Evolutionary conservation across 176 grass and related monocot species (phyloP).

Genomic region (Poa annua): DNA sequence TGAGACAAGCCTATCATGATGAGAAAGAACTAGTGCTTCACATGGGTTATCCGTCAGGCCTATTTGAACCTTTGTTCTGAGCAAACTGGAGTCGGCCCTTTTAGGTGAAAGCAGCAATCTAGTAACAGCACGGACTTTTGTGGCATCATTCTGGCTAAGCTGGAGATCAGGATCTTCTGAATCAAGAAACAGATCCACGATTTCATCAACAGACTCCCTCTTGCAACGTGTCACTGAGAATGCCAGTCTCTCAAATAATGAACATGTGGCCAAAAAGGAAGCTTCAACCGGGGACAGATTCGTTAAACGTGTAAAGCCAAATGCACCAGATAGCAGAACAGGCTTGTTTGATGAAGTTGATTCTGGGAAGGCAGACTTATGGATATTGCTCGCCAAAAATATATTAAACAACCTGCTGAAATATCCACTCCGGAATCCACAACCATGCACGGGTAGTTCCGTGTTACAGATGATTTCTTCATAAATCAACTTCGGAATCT

Average conservation of each 20-base stretch:
- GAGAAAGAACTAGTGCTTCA: slow-evolving; percentile 74
- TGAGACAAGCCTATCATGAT: slow-evolving; percentile 77
- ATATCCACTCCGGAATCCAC: slow-evolving; percentile 56
- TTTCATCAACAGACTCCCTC: slow-evolving; percentile 62
- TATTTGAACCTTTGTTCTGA: slow-evolving; percentile 62
- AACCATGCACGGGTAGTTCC: slow-evolving; percentile 48
- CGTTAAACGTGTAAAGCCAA: slow-evolving; percentile 80
- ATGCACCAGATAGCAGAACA: slow-evolving; percentile 56
- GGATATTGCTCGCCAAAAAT: slow-evolving; percentile 75
- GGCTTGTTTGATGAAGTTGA: slow-evolving; percentile 47
- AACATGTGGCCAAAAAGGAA: slow-evolving; percentile 79
- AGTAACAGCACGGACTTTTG: slow-evolving; percentile 68
- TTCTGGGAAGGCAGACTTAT: slow-evolving; percentile 60
- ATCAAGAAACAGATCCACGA: slow-evolving; percentile 70
- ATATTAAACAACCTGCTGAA: slow-evolving; percentile 86
- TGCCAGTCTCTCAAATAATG: slow-evolving; percentile 64
- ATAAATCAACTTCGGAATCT: slow-evolving; percentile 94
- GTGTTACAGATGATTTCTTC: slow-evolving; percentile 59
- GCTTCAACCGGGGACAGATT: slow-evolving; percentile 81
- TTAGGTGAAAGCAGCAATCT: slow-evolving; percentile 79
- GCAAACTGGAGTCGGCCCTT: slow-evolving; percentile 69
- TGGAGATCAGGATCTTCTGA: slow-evolving; percentile 62
- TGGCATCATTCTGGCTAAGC: slow-evolving; percentile 54
- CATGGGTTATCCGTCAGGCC: slow-evolving; percentile 58
- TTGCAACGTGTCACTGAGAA: slow-evolving; percentile 60